Conservation (phyloP, 306 rosid genomes). For the Lagenaria siceraria region DNA sequence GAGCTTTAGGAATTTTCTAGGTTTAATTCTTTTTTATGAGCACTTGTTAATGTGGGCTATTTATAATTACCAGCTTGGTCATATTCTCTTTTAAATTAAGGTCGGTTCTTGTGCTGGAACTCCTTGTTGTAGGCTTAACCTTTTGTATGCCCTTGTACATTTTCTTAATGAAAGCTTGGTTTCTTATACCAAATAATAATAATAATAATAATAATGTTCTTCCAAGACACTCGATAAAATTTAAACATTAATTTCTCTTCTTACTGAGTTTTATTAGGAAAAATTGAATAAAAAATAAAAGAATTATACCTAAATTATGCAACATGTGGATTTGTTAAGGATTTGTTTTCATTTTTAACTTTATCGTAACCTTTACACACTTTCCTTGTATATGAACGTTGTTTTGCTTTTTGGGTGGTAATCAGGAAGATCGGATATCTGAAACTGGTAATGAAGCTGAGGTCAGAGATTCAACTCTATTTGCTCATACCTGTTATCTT, state of each 20-base stretch:
- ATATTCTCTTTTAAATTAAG: background rate
- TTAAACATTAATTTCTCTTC: background rate
- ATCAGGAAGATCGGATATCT: conserved; percentile 80
- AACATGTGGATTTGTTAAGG: background rate
- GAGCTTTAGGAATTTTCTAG: background rate
- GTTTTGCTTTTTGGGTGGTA: background rate
- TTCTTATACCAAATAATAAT: background rate
- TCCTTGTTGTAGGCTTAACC: background rate
- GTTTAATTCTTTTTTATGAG: background rate
- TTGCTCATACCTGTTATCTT: conserved; percentile 72
- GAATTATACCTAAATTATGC: background rate
- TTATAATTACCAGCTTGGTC: background rate
- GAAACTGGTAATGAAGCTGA: conserved; percentile 84
- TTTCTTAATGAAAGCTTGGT: background rate
- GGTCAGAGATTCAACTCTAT: conserved; percentile 61
- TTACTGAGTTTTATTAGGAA: background rate
- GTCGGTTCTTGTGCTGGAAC: background rate
- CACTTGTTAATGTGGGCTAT: background rate
- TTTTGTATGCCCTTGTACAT: background rate
- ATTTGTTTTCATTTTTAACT: background rate
- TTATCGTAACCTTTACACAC: background rate
- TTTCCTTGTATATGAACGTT: conserved; percentile 7
- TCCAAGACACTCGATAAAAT: background rate
- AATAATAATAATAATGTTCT: background rate
- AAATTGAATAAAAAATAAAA: background rate